Conservation (phyloP, 768 basidiomycete genomes). For the Panus rudis region DNA sequence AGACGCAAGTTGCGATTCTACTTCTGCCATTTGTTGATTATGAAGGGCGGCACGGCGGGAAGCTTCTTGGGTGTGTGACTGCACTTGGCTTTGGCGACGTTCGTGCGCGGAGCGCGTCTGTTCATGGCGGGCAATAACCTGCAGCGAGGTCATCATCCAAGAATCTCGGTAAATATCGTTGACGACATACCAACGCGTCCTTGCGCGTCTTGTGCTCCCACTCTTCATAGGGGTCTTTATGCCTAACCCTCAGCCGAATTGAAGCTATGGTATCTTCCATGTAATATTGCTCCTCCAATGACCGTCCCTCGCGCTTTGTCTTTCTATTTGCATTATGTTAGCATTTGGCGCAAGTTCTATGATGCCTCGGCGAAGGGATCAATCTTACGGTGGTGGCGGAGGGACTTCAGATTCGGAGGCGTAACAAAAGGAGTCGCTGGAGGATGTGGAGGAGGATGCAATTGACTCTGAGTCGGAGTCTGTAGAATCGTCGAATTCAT, state of each 20-base stretch:
- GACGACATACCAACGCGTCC: conserved; percentile 37
- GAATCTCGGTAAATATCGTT: not conserved
- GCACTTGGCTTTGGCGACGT: conserved; percentile 10
- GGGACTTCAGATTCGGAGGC: conserved; percentile 39
- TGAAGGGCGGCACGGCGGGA: conserved; percentile 34
- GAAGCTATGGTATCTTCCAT: conserved; percentile 41
- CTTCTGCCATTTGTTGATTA: conserved; percentile 44
- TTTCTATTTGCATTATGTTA: conserved; percentile 14
- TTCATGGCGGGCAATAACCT: conserved; percentile 35
- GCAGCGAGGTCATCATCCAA: not conserved
- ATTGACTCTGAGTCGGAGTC: conserved; percentile 33
- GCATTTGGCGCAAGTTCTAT: not conserved
- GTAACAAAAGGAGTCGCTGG: conserved; percentile 34
- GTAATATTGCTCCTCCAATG: conserved; percentile 26
- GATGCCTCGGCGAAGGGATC: not conserved
- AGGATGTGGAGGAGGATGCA: conserved; percentile 24
- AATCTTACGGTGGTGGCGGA: conserved; percentile 27
- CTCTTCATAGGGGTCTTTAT: conserved; percentile 43
- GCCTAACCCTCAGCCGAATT: conserved; percentile 34
- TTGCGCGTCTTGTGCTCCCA: conserved; percentile 41
- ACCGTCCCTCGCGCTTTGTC: conserved; percentile 16
- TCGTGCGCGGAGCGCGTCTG: conserved; percentile 15
- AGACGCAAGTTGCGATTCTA: conserved; percentile 37
- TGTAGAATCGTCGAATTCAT: conserved; percentile 35
- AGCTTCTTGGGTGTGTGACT: conserved; percentile 14